phyloP scores from a whole-genome alignment of 75 land plant genomes.

The Pinus albicaulis region DNA sequence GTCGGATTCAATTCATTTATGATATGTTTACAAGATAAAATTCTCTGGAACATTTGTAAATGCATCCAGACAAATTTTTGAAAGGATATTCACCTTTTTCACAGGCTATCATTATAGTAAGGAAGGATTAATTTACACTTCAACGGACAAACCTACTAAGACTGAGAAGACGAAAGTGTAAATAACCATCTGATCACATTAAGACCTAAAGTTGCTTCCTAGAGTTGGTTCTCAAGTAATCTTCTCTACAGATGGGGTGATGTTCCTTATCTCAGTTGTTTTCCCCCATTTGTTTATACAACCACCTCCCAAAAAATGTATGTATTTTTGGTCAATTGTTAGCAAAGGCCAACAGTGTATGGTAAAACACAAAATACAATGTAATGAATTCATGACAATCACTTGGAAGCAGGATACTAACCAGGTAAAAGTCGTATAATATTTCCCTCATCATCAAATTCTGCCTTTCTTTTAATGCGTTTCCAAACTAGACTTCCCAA shows the following conservation, averaged over 20 bases:
- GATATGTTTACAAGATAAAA: background rate
- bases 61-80: background rate
- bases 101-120: background rate
- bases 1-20: background rate
- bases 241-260: no score
- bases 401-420: constrained; percentile 9
- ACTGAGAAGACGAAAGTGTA: no score
- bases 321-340: background rate
- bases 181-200: no score
- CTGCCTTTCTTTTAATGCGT: constrained; percentile 77
- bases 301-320: no score
- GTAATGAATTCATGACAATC: background rate
- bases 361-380: background rate
- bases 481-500: constrained; percentile 87
- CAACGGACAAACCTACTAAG: no score
- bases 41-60: background rate
- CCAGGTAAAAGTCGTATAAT: constrained; percentile 53
- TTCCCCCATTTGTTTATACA: no score
- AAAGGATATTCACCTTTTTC: background rate
- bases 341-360: background rate
- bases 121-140: background rate
- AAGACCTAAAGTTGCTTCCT: no score
- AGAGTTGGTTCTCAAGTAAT: no score
- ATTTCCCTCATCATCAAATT: constrained; percentile 61
- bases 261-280: no score